phyloP scores from a whole-genome alignment of 2,329 filamentous ascomycete genomes.

The Talaromyces marneffei region DNA sequence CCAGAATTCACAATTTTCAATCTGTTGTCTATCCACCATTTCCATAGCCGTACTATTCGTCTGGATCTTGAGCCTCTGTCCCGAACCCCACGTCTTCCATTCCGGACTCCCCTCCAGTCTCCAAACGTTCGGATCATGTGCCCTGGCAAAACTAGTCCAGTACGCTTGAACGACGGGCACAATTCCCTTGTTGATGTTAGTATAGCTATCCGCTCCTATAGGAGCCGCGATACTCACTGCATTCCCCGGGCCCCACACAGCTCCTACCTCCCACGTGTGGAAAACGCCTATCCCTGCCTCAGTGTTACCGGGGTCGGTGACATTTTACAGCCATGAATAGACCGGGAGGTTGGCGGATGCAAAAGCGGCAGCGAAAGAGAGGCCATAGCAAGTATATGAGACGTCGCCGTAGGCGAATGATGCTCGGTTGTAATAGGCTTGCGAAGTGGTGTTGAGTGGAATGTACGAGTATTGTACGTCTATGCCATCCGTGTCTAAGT shows the following conservation, averaged over 20 bases:
- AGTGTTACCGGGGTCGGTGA: neutral
- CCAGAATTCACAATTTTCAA: neutral
- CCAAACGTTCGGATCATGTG: conserved; percentile 55
- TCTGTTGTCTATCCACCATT: neutral
- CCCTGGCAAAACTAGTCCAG: neutral
- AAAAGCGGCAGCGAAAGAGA: neutral
- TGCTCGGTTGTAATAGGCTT: neutral
- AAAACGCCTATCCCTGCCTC: neutral
- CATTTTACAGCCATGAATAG: neutral
- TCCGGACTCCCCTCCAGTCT: conserved; percentile 42
- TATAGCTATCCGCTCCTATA: neutral
- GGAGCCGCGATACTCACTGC: neutral
- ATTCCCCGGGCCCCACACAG: neutral
- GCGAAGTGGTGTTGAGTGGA: neutral
- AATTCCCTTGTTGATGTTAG: neutral
- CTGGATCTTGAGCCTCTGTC: neutral
- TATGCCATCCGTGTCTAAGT: neutral
- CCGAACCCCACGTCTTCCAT: conserved; percentile 40
- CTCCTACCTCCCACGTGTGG: neutral
- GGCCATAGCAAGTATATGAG: neutral
- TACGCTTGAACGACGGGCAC: neutral
- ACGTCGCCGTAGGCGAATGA: neutral
- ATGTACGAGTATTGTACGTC: neutral
- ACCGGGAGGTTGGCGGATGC: neutral
- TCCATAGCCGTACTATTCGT: neutral